Percentiles rank a stretch among this genome's conserved stretches.
These are phyloP conservation scores for Spinellus fusiger DNA, from an alignment of 192 early-diverging fungal species.

Conservation along the genomic window DNA sequence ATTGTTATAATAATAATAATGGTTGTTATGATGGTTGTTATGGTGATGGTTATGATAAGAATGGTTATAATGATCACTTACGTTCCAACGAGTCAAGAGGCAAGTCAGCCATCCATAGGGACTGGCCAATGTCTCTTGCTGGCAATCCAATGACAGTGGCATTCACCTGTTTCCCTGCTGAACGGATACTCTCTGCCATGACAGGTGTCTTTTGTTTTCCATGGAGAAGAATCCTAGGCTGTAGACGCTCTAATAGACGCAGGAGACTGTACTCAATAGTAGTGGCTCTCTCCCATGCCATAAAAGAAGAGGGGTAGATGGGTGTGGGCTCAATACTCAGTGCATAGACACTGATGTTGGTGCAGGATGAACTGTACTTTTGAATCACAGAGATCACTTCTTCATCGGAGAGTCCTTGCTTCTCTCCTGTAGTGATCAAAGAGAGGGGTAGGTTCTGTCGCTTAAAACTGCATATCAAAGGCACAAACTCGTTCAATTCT, in stretches of 20 bases:
- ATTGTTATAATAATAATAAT: background rate
- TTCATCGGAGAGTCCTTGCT: background rate
- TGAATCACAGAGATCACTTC: background rate
- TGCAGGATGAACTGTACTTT: background rate
- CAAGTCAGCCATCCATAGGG: constrained; percentile 42
- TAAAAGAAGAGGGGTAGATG: too few species aligned
- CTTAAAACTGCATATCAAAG: constrained; percentile 12
- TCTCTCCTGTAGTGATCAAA: constrained; percentile 1
- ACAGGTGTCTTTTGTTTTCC: constrained; percentile 10
- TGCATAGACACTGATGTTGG: constrained; percentile 9
- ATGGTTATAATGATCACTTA: constrained; percentile 14
- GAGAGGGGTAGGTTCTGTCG: background rate
- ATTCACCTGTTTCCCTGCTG: constrained; percentile 18
- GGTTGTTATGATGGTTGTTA: background rate
- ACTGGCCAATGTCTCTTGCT: constrained; percentile 35
- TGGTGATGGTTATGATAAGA: background rate
- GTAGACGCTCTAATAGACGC: constrained; percentile 26
- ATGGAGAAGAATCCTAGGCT: constrained; percentile 36
- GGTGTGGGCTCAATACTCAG: constrained; percentile 26
- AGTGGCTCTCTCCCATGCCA: constrained; percentile 14
- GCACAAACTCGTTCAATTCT: background rate
- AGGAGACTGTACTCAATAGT: constrained; percentile 20
- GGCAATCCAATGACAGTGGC: constrained; percentile 35
- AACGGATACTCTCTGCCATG: constrained; percentile 9
- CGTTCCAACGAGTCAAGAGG: constrained; percentile 37